Evolutionary conservation across 2,329 filamentous ascomycete species (phyloP).

Genomic region (Aspergillus sp.): DNA sequence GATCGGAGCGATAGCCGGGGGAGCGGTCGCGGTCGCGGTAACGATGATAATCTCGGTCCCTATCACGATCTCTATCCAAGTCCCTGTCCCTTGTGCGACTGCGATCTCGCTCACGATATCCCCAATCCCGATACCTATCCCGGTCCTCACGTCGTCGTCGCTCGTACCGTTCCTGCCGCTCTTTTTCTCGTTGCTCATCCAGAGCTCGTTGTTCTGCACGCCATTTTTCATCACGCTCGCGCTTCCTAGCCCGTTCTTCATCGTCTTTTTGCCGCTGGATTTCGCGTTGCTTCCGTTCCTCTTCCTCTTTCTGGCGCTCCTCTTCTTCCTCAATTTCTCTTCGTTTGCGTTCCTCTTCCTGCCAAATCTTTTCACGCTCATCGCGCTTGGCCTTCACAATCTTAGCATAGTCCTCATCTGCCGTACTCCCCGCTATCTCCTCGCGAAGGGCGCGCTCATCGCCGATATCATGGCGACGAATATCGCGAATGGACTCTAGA

Average conservation of each 20-base stretch:
- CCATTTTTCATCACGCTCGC: conserved; percentile 50
- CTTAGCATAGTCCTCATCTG: conserved; percentile 59
- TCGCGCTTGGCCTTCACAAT: conserved; percentile 54
- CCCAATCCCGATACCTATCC: conserved; percentile 45
- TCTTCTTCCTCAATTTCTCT: conserved; percentile 50
- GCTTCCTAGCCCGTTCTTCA: conserved; percentile 50
- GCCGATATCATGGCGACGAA: conserved; percentile 60
- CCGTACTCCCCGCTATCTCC: conserved; percentile 55
- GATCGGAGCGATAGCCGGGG: conserved; percentile 34
- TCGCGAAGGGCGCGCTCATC: conserved; percentile 56
- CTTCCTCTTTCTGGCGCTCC: conserved; percentile 42
- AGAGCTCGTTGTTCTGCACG: conserved; percentile 52
- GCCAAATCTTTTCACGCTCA: conserved; percentile 51
- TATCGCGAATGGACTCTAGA: conserved; percentile 55
- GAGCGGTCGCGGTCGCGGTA: conserved; percentile 34
- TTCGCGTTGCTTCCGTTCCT: conserved; percentile 44
- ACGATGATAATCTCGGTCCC: conserved; percentile 22
- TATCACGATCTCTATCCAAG: conserved; percentile 22
- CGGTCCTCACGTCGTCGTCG: conserved; percentile 47
- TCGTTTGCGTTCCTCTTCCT: conserved; percentile 53
- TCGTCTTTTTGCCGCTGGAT: conserved; percentile 45
- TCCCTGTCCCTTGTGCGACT: conserved; percentile 36
- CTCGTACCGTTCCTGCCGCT: conserved; percentile 49
- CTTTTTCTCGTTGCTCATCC: conserved; percentile 54
- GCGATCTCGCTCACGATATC: conserved; percentile 34